These are phyloP conservation scores for Oleoguttula mirabilis DNA, from an alignment of 495 filamentous ascomycete species.

Conservation along the genomic window DNA sequence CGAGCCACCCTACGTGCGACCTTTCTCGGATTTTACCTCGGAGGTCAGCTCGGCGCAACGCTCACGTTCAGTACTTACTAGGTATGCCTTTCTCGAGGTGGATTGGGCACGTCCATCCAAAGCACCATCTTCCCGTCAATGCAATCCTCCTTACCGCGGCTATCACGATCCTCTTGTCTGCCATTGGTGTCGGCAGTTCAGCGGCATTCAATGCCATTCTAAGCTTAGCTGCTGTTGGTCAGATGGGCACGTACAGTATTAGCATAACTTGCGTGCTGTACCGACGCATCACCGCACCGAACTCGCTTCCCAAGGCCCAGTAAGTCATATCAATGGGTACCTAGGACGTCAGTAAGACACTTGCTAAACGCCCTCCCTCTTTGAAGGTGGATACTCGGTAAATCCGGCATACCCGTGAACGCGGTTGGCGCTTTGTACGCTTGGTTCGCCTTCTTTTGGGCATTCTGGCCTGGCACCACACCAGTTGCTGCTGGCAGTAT, in stretches of 20 bases:
- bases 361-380: no score
- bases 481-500: conserved; percentile 17
- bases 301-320: conserved; percentile 19
- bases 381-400: conserved; percentile 22
- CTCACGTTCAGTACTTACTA: no score
- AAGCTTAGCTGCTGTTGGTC: conserved; percentile 26
- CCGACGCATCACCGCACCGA: conserved; percentile 17
- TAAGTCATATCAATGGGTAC: no score
- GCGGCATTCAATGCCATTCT: conserved; percentile 45
- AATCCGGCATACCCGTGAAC: conserved; percentile 23
- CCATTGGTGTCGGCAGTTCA: conserved; percentile 49
- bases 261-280: conserved; percentile 23
- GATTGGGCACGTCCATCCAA: conserved; percentile 25
- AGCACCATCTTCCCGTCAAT: conserved; percentile 37
- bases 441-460: conserved; percentile 26
- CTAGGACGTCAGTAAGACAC: no score
- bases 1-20: no score
- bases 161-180: conserved; percentile 21
- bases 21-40: no score
- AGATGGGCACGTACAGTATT: conserved; percentile 11
- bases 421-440: conserved; percentile 22
- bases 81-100: conserved; percentile 43
- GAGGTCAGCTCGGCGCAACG: no score
- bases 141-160: conserved; percentile 35
- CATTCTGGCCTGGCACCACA: conserved; percentile 26